Base-by-base conservation (phyloP, 495 filamentous ascomycete genomes). In the Annulohypoxylon bovei region DNA sequence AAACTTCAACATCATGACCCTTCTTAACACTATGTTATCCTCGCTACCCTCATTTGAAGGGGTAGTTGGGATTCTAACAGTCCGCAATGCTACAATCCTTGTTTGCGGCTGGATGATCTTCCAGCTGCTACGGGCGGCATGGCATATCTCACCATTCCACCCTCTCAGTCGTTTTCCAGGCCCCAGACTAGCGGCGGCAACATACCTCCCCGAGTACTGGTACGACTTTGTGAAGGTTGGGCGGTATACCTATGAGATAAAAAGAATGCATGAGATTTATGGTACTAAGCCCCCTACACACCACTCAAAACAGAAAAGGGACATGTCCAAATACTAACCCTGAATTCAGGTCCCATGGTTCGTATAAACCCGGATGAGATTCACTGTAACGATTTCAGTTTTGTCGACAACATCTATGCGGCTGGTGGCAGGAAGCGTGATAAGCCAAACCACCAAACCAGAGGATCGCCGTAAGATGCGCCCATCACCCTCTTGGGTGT, bases 141-240 rank as follows among this genome's bases (percentile, higher is more conserved):
- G 77, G 70, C 72, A 79, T 46, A 66, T 77, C 46, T 77, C 74
- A 1, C 71, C 78, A 6, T 68, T 78, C 16, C 78, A 80, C 44
- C 78, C 78, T 1, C 68, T 80, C 4, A 54, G 42, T 28, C 58
- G 62, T n/a, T 74, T 86, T 46, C 86, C 86, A 3, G 86, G 84
- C 0, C 84, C 84, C 1, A 85, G 79, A 71, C 69, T 87, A 6
- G 83, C 85, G 0, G 83, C 82, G 0, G 68, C 76, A 1, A 83
- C 81, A 8, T 79, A 77, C 25, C 64, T 80, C 23, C 85, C 85
- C 33, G 86, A 88, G 50, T 84, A 81, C 35, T 88, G 84, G 70
- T 81, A 83, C 50, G 83, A 87, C 55, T 65, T 83, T 16, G 64
- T 85, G 39, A 71, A 76, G 14, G 68, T 75, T 1, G 84, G 84